Conservation (phyloP, 1,284 basidiomycete genomes). For the Marasmius fiardii region DNA sequence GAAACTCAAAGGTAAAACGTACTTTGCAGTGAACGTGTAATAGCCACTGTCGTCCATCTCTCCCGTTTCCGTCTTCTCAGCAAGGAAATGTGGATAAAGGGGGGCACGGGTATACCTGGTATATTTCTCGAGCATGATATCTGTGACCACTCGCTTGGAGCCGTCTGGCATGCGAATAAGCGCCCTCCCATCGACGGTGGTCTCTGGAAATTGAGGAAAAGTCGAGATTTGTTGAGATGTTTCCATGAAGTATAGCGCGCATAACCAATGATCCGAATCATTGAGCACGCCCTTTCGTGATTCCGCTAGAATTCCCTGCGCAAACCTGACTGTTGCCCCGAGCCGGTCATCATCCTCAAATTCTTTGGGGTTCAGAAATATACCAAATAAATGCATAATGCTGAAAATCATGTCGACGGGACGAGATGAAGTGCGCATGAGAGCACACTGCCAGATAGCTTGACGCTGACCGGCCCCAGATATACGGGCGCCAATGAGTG, state of each 20-base stretch:
- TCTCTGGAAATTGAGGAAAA: background rate
- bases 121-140: background rate
- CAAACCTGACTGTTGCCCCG: background rate
- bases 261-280: background rate
- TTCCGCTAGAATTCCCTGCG: background rate
- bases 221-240: background rate
- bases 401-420: slow-evolving; percentile 7
- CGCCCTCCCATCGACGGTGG: background rate
- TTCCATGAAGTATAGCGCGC: background rate
- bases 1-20: background rate
- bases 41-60: background rate
- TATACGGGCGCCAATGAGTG: background rate
- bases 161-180: background rate
- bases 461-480: background rate
- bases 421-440: slow-evolving; percentile 4
- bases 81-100: background rate
- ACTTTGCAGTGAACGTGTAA: background rate
- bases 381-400: slow-evolving; percentile 1
- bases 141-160: background rate
- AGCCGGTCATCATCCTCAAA: slow-evolving; percentile 1
- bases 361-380: background rate
- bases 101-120: background rate
- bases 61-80: background rate
- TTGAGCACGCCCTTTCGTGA: background rate
- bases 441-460: slow-evolving; percentile 3